Percentiles rank a stretch among this genome's conserved stretches.
These are phyloP conservation scores for Colletotrichum cuscutae DNA, from an alignment of 2,329 filamentous ascomycete species.

Conservation along the genomic window DNA sequence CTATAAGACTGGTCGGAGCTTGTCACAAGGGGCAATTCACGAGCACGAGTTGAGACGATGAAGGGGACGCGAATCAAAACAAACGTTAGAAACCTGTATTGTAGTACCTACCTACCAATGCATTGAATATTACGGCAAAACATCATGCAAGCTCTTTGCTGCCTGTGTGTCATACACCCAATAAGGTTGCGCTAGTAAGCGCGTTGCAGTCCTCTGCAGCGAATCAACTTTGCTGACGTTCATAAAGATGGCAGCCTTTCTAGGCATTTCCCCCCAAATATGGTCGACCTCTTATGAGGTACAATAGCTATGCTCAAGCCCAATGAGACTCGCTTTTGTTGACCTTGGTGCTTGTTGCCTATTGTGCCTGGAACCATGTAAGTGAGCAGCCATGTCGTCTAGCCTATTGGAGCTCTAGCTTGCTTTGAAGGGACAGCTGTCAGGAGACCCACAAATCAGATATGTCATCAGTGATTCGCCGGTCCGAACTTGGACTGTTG, in stretches of 20 bases:
- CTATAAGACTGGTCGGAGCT: not conserved
- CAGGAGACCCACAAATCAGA: not conserved
- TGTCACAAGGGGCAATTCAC: not conserved
- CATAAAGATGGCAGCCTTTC: not conserved
- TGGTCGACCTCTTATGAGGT: not conserved
- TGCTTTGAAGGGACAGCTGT: constrained; percentile 7
- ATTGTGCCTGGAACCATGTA: not conserved
- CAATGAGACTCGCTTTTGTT: not conserved
- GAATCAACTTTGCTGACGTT: not conserved
- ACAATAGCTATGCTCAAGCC: not conserved
- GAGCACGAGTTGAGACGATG: not conserved
- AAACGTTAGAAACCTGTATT: constrained; percentile 5
- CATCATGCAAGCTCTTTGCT: not conserved
- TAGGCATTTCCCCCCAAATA: not conserved
- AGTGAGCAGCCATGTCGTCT: not conserved
- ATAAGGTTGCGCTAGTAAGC: not conserved
- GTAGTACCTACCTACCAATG: not conserved
- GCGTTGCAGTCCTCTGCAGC: constrained; percentile 8
- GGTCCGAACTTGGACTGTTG: constrained; percentile 12
- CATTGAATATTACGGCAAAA: not conserved
- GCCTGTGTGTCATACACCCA: not conserved
- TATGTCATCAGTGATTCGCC: constrained; percentile 13
- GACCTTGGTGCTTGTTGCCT: not conserved
- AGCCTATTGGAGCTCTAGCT: not conserved
- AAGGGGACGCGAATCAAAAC: not conserved